A percentile compares a stretch with the other conserved stretches of the same genome.
These are phyloP conservation scores for Fraxinus anomala DNA, from an alignment of 257 asterid species.

Conservation along the genomic window DNA sequence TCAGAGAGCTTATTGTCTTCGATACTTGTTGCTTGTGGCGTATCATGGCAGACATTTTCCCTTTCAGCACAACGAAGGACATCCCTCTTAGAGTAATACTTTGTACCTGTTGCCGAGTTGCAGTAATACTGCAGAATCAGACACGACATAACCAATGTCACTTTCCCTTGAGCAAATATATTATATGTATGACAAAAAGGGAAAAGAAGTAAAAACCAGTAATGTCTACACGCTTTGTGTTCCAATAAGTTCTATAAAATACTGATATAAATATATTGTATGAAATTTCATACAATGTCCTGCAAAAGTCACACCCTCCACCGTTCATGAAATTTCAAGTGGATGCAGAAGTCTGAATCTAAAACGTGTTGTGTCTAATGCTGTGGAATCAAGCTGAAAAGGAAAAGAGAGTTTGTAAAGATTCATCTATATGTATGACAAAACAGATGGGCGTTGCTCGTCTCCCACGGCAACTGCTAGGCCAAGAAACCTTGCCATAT, in stretches of 20 bases:
- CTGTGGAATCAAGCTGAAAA: not conserved
- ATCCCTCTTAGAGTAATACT: not conserved
- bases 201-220: not conserved
- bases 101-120: not conserved
- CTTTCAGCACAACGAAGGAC: not conserved
- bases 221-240: no score
- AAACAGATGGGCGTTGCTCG: not conserved
- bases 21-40: not conserved
- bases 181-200: not conserved
- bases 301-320: not conserved
- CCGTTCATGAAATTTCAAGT: not conserved
- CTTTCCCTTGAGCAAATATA: not conserved
- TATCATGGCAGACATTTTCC: not conserved
- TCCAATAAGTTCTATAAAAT: not conserved
- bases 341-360: not conserved
- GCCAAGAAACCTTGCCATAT: not conserved
- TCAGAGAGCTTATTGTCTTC: slow-evolving; percentile 1
- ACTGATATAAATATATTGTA: not conserved
- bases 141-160: not conserved
- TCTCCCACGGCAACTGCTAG: not conserved
- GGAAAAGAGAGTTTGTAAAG: not conserved
- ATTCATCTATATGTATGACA: not conserved
- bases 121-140: not conserved
- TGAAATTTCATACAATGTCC: not conserved
- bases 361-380: not conserved